Percentiles rank a stretch among this genome's conserved stretches.
Evolutionary conservation across 768 basidiomycete species (phyloP).

Genomic region (Podaxis carcinomalis): DNA sequence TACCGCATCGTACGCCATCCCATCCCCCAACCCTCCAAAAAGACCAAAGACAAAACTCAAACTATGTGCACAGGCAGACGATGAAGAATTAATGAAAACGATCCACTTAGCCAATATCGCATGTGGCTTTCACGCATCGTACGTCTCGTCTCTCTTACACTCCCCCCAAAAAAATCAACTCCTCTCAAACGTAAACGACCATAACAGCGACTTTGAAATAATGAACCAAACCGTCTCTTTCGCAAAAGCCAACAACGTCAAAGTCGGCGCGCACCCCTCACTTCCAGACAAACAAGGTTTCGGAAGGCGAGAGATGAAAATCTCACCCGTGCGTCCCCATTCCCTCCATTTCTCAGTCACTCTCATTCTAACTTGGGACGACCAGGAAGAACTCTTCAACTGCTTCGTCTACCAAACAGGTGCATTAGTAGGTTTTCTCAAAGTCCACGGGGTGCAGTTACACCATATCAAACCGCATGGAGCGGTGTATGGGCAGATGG

Average conservation of each 20-base stretch:
- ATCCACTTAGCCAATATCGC: slow-evolving; percentile 62
- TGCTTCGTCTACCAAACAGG: slow-evolving; percentile 68
- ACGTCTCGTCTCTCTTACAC: neutral
- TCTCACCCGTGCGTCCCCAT: slow-evolving; percentile 42
- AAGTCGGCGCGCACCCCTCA: slow-evolving; percentile 66
- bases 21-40: neutral
- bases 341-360: no score
- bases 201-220: slow-evolving; percentile 50
- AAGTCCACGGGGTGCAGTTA: slow-evolving; percentile 42
- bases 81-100: slow-evolving; percentile 48
- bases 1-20: slow-evolving; percentile 36
- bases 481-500: slow-evolving; percentile 56
- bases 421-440: slow-evolving; percentile 58
- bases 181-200: accelerated
- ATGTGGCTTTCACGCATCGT: slow-evolving; percentile 70
- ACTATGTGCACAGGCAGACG: slow-evolving; percentile 35
- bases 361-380: no score
- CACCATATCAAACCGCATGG: slow-evolving; percentile 66
- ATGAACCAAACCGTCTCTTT: slow-evolving; percentile 60
- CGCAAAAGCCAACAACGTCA: slow-evolving; percentile 52
- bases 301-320: slow-evolving; percentile 59
- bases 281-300: slow-evolving; percentile 64
- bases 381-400: slow-evolving; percentile 47
- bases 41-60: neutral
- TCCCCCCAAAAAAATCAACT: no score